A percentile compares a stretch with the other conserved stretches of the same genome.
Conservation (phyloP, 2,329 filamentous ascomycete genomes). For the Aspergillus fijiensis region DNA sequence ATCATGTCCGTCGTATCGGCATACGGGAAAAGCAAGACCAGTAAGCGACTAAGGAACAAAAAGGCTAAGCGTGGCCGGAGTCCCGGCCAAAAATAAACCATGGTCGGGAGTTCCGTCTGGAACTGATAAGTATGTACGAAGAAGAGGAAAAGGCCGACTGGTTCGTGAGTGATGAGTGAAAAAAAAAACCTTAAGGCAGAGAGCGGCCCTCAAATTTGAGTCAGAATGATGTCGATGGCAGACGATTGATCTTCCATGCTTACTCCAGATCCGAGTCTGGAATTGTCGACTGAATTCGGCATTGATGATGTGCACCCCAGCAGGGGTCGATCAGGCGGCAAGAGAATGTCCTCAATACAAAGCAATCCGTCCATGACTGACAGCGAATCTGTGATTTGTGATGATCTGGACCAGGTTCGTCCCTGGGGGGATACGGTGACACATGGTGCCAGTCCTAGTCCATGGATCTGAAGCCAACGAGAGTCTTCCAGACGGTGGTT, state of each 20-base stretch:
- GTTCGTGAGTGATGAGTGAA: neutral
- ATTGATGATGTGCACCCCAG: neutral
- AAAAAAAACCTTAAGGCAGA: neutral
- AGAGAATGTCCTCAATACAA: neutral
- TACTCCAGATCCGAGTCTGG: neutral
- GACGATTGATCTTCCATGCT: neutral
- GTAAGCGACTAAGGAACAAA: neutral
- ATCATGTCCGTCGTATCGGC: conserved; percentile 1
- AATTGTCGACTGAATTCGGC: neutral
- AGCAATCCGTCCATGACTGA: no score
- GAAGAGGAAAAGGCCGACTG: neutral
- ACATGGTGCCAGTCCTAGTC: neutral
- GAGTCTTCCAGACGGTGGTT: conserved; percentile 11
- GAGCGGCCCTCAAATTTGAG: conserved; percentile 5
- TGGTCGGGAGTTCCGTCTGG: conserved; percentile 3
- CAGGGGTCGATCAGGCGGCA: conserved; percentile 3
- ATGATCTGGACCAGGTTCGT: neutral
- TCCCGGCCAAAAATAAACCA: conserved; percentile 5
- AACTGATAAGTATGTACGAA: neutral
- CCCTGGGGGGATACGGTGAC: conserved; percentile 6
- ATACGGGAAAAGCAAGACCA: neutral
- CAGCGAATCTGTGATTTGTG: neutral
- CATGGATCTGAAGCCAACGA: conserved; percentile 9
- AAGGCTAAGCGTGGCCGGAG: neutral
- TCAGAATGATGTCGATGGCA: conserved; percentile 5